Evolutionary conservation across 352 stramenopile species (phyloP), one percentile per base, ranked within the genome.

Genomic region (Globisporangium mamillatum): DNA sequence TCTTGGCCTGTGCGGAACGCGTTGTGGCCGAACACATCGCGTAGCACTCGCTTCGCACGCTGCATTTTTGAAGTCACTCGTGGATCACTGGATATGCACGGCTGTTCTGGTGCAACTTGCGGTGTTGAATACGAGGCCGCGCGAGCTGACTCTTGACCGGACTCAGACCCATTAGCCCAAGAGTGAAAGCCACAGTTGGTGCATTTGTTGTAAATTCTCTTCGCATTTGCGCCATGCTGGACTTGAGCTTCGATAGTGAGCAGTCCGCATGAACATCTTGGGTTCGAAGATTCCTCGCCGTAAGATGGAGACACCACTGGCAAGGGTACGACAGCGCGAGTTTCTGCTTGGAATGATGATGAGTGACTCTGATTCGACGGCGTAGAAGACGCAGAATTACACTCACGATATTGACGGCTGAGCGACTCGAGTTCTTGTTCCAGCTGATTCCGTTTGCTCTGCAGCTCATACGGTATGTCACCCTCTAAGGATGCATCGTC

Each of bases 1-100:
- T 98, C 83, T 84, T 99, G 98, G 60, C 97, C 97, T 14, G 86
- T 81, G 38, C 97, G 94, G 78, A 99, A 99, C 6, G 84, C 82
- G 53, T 90, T 88, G 85, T 99, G 97, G 24, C 97, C 97, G 82
- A 99, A 99, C 36, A 98, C 81, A 58, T 96, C 88, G 12, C 85
- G 79, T 54, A 96, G 73, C 50, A 96, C 78, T 52, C 72, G 70
- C 63, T 91, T 94, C 18, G 86, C 88, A 36, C 75, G 77, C 34
- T 79, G 72, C 79, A 94, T 85, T 60, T 94, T 96, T 16, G 75
- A 70, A 27, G 77, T 78, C 7, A 94, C 80, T 16, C 61, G 72
- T 57, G 79, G 76, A 44, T 92, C 78, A 12, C 36, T 77, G 6
- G 79, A 85, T 22, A 87, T 68, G 41, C 73, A 86, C 2, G 78